phyloP scores from a whole-genome alignment of 2,329 filamentous ascomycete species.

The Verticillium isaacii region DNA sequence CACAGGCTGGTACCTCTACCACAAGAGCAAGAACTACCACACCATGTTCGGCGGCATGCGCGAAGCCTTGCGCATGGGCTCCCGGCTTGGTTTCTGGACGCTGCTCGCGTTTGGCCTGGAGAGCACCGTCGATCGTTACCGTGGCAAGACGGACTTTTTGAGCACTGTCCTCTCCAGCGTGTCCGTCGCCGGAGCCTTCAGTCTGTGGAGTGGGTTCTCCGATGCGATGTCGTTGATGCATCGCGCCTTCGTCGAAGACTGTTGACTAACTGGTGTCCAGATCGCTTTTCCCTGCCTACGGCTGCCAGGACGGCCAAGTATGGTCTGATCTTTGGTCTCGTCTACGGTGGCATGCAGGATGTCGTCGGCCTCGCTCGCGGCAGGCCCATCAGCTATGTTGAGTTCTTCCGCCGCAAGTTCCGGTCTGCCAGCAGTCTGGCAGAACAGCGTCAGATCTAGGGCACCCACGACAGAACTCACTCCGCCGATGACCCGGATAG shows the following conservation, averaged over 20 bases:
- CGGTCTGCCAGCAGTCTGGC: not conserved
- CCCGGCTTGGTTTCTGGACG: slow-evolving; percentile 66
- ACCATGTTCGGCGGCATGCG: slow-evolving; percentile 71
- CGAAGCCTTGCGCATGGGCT: slow-evolving; percentile 73
- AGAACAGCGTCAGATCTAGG: not conserved
- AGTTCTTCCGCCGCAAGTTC: slow-evolving; percentile 44
- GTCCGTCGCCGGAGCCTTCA: slow-evolving; percentile 81
- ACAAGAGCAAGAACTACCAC: slow-evolving; percentile 96
- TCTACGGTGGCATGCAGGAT: slow-evolving; percentile 80
- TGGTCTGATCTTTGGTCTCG: slow-evolving; percentile 72
- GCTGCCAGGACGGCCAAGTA: slow-evolving; percentile 74
- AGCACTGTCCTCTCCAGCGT: slow-evolving; percentile 80
- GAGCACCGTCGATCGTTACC: slow-evolving; percentile 74
- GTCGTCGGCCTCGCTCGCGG: slow-evolving; percentile 63
- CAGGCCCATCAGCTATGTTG: slow-evolving; percentile 69
- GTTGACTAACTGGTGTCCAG: slow-evolving; percentile 33
- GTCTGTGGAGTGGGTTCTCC: slow-evolving; percentile 66
- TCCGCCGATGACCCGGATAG: not conserved
- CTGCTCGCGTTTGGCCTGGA: slow-evolving; percentile 76
- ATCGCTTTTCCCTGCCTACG: slow-evolving; percentile 73
- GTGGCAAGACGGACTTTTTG: slow-evolving; percentile 66
- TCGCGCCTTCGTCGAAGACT: not conserved
- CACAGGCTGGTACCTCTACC: slow-evolving; percentile 95
- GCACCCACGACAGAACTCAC: not conserved
- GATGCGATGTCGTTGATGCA: slow-evolving; percentile 1